Conservation (phyloP, 1,284 basidiomycete genomes). For the Meripilus lineatus region DNA sequence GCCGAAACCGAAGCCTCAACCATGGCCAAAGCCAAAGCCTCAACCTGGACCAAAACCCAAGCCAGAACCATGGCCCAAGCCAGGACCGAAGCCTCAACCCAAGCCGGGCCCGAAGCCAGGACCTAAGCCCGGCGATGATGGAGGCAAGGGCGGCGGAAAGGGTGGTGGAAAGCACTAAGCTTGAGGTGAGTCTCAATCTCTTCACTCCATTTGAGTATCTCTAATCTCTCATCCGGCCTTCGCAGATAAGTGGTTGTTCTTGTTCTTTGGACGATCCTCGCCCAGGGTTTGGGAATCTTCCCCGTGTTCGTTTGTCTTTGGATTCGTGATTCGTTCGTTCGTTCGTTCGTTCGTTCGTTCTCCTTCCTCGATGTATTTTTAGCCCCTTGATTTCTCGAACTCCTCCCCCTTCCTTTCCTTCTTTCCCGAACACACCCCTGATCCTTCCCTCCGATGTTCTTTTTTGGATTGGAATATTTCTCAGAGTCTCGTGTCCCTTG, state of each 20-base stretch:
- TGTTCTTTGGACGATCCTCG: too few species aligned
- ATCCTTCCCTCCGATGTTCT: too few species aligned
- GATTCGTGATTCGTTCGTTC: too few species aligned
- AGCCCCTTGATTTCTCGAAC: neutral
- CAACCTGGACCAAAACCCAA: neutral
- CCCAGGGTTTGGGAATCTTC: too few species aligned
- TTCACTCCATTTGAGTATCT: neutral
- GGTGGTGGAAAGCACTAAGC: too few species aligned
- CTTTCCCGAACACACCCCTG: neutral
- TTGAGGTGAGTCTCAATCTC: too few species aligned
- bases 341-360: too few species aligned
- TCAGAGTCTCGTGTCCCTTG: too few species aligned
- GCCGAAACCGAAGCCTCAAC: neutral
- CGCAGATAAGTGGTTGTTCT: neutral
- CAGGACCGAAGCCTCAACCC: neutral
- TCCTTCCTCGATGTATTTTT: too few species aligned
- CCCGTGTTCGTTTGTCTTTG: too few species aligned
- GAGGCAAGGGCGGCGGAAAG: neutral
- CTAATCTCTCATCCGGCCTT: neutral
- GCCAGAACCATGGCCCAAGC: neutral
- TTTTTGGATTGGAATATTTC: too few species aligned
- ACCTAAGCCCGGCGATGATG: neutral
- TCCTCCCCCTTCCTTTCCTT: neutral
- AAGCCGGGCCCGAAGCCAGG: neutral
- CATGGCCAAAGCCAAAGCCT: constrained; percentile 1